phyloP scores from a whole-genome alignment of 306 rosid genomes.

The Vigna mungo region DNA sequence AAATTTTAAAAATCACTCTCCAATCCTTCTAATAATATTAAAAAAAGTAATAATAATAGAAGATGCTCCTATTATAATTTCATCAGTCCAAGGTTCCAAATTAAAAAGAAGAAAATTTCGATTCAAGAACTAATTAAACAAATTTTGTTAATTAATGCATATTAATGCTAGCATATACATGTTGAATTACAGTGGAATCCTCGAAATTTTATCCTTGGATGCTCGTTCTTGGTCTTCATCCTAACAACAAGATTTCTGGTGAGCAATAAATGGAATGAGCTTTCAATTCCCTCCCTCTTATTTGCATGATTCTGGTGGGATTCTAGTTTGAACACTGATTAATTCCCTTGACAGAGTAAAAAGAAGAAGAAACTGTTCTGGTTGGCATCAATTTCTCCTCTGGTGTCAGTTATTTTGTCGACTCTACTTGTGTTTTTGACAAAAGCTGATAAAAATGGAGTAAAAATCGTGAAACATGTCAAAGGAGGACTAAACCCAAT shows the following conservation, averaged over 20 bases:
- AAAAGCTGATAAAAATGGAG: slow-evolving; percentile 70
- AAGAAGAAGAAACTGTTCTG: slow-evolving; percentile 75
- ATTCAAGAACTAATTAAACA: not conserved
- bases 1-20: not conserved
- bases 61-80: not conserved
- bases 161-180: slow-evolving; percentile 12
- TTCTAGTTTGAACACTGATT: not conserved
- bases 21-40: not conserved
- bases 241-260: slow-evolving; percentile 69
- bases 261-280: slow-evolving; percentile 26
- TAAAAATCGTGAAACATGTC: slow-evolving; percentile 77
- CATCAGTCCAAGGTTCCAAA: not conserved
- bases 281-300: not conserved
- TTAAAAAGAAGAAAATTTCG: not conserved
- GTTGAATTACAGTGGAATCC: slow-evolving; percentile 74
- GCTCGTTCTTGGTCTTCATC: slow-evolving; percentile 73
- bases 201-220: slow-evolving; percentile 66
- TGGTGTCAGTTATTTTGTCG: slow-evolving; percentile 66
- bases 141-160: not conserved
- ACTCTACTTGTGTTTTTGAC: slow-evolving; percentile 70
- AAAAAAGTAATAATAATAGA: too few species aligned
- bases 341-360: slow-evolving; percentile 54
- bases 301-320: not conserved
- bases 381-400: slow-evolving; percentile 84
- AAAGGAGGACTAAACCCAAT: slow-evolving; percentile 83